Base-by-base conservation (phyloP, 2,329 filamentous ascomycete species). In the Apiospora aurea region DNA sequence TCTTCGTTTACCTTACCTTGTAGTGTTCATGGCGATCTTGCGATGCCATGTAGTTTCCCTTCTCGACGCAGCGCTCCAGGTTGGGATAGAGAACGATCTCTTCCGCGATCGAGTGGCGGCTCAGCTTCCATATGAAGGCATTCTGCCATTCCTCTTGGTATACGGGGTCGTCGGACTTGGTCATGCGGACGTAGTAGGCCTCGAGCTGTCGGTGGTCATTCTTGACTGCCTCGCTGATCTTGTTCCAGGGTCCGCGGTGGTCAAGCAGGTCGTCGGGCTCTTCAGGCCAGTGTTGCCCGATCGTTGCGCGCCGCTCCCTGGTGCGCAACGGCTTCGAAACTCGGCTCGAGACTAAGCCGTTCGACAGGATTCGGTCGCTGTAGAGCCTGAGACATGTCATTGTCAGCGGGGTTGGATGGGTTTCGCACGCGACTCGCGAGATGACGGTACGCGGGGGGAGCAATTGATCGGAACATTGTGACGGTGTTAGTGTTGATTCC, bases 101-200 rank as follows among this genome's bases (percentile, higher is more conserved):
- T 72, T 88, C 86, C 11, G 83, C 85, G 69, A 88, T 81, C 0
- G 85, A 82, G 76, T 88, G 86, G 13, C 86, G 84, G 38, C 86
- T 84, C 0, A 88, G 80, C 72, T 87, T 85, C 87, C 87, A 88
- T 18, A 83, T 84, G 73, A 88, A 86, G 72, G 86, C 83, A 71
- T 88, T 88, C 71, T 85, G 83, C 72, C 81, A 87, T 16, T 83
- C 81, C 7, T 79, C 80, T 70, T 84, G 81, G 38, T 84, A 80
- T 44, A 87, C 85, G 44, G 76, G 75, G 69, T 87, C 82, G 21
- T 75, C 76, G 6, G 83, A 79, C 53, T 81, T 80, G 72, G 84
- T 73, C 47, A 87, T 80, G 21, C 82, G 81, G 24, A 84, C 78
- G 76, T 86, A 86, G 74, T 82, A 84, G 2, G 71, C 71, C 57